phyloP scores from a whole-genome alignment of 805 yeast genomes.

The Kazachstania martiniae region DNA sequence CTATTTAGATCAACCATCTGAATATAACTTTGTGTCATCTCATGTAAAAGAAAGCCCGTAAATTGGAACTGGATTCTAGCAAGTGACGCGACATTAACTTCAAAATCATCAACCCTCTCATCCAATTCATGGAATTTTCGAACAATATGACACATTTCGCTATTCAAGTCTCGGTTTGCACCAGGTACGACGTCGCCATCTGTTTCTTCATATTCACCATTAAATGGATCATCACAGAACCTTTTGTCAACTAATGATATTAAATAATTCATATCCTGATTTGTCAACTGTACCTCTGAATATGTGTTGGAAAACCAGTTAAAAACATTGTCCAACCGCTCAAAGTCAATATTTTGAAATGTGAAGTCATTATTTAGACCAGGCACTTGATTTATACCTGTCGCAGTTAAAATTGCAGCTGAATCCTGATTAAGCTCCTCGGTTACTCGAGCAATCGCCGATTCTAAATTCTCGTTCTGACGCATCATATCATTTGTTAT shows the following conservation, averaged over 20 bases:
- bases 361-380: slow-evolving; percentile 22
- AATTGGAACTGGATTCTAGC: slow-evolving; percentile 29
- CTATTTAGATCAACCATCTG: slow-evolving; percentile 26
- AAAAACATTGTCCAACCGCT: slow-evolving; percentile 21
- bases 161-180: slow-evolving; percentile 19
- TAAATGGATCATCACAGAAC: slow-evolving; percentile 26
- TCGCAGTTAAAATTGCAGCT: slow-evolving; percentile 27
- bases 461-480: slow-evolving; percentile 19
- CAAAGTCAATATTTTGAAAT: slow-evolving; percentile 25
- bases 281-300: slow-evolving; percentile 4
- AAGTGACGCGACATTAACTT: slow-evolving; percentile 28
- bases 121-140: slow-evolving; percentile 23
- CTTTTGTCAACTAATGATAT: slow-evolving; percentile 18
- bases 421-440: slow-evolving; percentile 24
- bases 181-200: slow-evolving; percentile 24
- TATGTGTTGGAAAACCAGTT: slow-evolving; percentile 11
- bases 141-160: slow-evolving; percentile 24
- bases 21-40: slow-evolving; percentile 25
- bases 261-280: slow-evolving; percentile 14
- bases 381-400: slow-evolving; percentile 24
- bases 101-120: slow-evolving; percentile 27
- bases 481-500: slow-evolving; percentile 17
- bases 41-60: slow-evolving; percentile 26
- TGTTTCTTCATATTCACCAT: slow-evolving; percentile 20
- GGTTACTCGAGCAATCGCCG: slow-evolving; percentile 21